Conservation (phyloP, 208 protist species). For the Trypanosoma cruzi region DNA sequence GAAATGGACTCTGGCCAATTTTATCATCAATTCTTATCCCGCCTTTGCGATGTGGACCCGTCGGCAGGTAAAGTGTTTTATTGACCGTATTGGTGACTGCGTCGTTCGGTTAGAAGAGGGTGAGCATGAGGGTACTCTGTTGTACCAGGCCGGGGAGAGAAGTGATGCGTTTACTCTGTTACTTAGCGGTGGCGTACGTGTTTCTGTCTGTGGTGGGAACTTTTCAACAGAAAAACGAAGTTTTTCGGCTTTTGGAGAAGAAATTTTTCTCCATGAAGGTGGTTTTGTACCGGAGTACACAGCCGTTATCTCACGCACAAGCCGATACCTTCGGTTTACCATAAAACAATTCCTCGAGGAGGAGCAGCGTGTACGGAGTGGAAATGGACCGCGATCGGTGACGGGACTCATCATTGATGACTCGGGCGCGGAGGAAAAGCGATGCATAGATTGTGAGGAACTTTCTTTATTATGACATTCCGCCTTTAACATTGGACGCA, state of each 20-base stretch:
- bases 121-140: conserved; percentile 21
- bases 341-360: conserved; percentile 42
- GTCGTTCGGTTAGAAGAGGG: conserved; percentile 25
- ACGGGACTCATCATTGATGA: background rate
- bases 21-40: conserved; percentile 54
- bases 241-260: conserved; percentile 64
- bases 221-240: conserved; percentile 62
- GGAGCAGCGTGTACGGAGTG: background rate
- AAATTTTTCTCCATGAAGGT: conserved; percentile 32
- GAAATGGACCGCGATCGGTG: background rate
- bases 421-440: background rate
- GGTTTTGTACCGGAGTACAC: conserved; percentile 74
- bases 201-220: conserved; percentile 35
- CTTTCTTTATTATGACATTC: conserved; percentile 1
- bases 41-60: conserved; percentile 70
- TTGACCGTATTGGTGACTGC: conserved; percentile 55
- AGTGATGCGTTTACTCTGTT: conserved; percentile 62
- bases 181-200: conserved; percentile 55
- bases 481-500: background rate
- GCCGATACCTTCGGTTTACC: conserved; percentile 55
- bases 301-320: conserved; percentile 50
- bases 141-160: conserved; percentile 46
- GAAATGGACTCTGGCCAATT: conserved; percentile 64
- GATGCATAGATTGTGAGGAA: conserved; percentile 8
- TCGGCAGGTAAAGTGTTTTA: conserved; percentile 51